Evolutionary conservation across 2,329 filamentous ascomycete genomes (phyloP).

Genomic region (Pyrenochaeta sp.): DNA sequence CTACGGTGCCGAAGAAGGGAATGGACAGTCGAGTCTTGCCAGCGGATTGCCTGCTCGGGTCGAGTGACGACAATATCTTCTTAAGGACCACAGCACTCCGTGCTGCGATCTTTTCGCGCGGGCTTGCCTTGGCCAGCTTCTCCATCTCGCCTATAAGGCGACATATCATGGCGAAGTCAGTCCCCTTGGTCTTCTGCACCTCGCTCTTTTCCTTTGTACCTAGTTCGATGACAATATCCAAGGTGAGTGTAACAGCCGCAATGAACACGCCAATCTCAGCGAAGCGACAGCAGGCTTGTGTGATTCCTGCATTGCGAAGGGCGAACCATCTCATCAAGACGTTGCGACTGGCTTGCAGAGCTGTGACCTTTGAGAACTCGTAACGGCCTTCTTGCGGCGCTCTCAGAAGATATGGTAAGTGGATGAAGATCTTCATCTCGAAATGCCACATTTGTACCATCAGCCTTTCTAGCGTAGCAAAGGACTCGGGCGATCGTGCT

Average conservation of each 20-base stretch:
- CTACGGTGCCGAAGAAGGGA: conserved; percentile 47
- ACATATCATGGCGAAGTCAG: conserved; percentile 49
- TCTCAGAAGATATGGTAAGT: conserved; percentile 45
- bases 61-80: conserved; percentile 43
- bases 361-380: conserved; percentile 47
- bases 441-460: conserved; percentile 49
- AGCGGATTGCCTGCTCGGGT: conserved; percentile 32
- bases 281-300: conserved; percentile 46
- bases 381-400: conserved; percentile 42
- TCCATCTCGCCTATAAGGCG: conserved; percentile 48
- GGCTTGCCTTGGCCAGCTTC: conserved; percentile 39
- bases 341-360: conserved; percentile 46
- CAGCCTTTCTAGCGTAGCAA: conserved; percentile 36
- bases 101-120: conserved; percentile 45
- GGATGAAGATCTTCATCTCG: conserved; percentile 46
- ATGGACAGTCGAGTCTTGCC: conserved; percentile 38
- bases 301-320: conserved; percentile 44
- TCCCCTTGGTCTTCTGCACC: conserved; percentile 44
- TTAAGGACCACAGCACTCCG: conserved; percentile 45
- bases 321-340: conserved; percentile 49
- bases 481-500: conserved; percentile 40
- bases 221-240: conserved; percentile 49
- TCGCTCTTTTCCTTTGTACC: conserved; percentile 43
- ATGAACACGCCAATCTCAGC: conserved; percentile 47
- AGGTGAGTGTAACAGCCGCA: conserved; percentile 44